Conservation (phyloP, 228 moss, liverwort and hornwort genomes). For the Sphagnum magellanicum region DNA sequence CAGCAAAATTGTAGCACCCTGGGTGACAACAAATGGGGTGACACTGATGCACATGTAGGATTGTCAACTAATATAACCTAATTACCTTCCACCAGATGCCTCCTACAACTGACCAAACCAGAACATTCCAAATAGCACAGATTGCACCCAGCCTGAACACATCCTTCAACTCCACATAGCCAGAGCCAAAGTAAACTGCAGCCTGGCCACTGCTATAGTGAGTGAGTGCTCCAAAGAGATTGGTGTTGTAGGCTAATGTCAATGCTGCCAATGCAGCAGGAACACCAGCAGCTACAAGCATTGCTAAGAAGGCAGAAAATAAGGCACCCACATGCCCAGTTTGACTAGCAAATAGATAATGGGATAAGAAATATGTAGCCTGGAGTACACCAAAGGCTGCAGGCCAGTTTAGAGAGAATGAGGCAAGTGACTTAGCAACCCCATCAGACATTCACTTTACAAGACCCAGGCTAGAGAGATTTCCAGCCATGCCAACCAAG, state of each 20-base stretch:
- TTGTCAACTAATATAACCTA: neutral
- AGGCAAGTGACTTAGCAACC: neutral
- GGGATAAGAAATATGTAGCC: conserved; percentile 2
- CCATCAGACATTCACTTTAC: conserved; percentile 4
- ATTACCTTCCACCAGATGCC: conserved; percentile 6
- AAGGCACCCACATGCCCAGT: conserved; percentile 10
- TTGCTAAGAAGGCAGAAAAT: conserved; percentile 6
- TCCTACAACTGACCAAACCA: conserved; percentile 4
- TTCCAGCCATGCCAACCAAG: conserved; percentile 2
- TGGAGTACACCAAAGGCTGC: conserved; percentile 9
- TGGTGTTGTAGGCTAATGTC: conserved; percentile 11
- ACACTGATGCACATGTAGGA: too few relatives aligned
- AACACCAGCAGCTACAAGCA: conserved; percentile 9
- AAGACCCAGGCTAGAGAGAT: conserved; percentile 4
- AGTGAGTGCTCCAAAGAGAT: conserved; percentile 12
- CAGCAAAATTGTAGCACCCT: too few relatives aligned
- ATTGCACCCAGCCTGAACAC: conserved; percentile 6
- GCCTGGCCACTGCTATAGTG: conserved; percentile 11
- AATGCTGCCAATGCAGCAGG: conserved; percentile 9
- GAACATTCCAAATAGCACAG: conserved; percentile 6
- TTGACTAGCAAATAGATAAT: conserved; percentile 13
- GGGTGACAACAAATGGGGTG: too few relatives aligned
- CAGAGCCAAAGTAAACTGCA: conserved; percentile 9
- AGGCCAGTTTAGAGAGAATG: conserved; percentile 7
- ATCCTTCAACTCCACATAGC: conserved; percentile 4